Conservation (phyloP, 2,329 filamentous ascomycete species). For the Magnaporthiopsis rhizophila region DNA sequence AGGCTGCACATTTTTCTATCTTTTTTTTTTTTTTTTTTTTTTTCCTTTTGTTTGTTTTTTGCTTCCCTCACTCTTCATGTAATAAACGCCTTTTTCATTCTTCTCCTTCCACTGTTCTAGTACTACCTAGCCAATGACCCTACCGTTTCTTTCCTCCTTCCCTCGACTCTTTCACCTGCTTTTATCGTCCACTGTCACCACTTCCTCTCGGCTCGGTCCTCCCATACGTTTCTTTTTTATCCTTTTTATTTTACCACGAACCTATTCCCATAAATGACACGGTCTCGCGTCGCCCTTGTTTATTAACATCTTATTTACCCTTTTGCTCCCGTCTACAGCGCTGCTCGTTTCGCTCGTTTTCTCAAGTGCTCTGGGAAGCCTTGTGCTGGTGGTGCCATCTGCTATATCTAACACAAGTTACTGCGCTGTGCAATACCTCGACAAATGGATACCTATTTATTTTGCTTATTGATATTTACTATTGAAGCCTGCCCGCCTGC, state of each 20-base stretch:
- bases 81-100: slow-evolving; percentile 6
- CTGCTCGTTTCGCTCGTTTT: not conserved
- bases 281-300: not conserved
- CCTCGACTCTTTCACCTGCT: slow-evolving; percentile 5
- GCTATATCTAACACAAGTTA: not conserved
- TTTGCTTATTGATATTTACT: not conserved
- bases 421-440: not conserved
- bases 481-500: not conserved
- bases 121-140: slow-evolving; percentile 11
- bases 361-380: not conserved
- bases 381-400: not conserved
- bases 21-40: slow-evolving; percentile 4
- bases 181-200: not conserved
- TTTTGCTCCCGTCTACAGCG: not conserved
- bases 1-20: slow-evolving; percentile 1
- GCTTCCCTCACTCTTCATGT: slow-evolving; percentile 5
- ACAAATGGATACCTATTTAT: not conserved
- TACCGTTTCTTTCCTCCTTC: slow-evolving; percentile 7
- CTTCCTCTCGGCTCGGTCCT: slow-evolving; percentile 7
- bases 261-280: not conserved
- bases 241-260: slow-evolving; percentile 13
- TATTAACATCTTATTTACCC: not conserved
- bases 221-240: slow-evolving; percentile 13
- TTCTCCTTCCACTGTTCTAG: slow-evolving; percentile 2
- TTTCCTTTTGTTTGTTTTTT: slow-evolving; percentile 4